phyloP scores from a whole-genome alignment of 148 eudicot species.

The Polygonum aviculare region DNA sequence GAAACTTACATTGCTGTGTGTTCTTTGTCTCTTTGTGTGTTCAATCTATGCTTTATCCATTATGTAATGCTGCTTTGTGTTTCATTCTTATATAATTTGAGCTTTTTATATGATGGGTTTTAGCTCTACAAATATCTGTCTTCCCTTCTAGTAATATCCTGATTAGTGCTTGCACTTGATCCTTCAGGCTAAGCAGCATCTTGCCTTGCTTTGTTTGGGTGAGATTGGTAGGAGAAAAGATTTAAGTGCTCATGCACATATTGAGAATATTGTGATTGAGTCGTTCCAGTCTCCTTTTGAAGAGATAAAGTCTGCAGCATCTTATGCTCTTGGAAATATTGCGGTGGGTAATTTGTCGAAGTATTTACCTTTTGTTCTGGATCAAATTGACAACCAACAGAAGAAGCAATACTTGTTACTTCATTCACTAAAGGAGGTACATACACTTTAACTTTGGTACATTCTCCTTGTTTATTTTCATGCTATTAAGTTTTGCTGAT shows the following conservation, averaged over 20 bases:
- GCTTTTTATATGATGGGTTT: background rate
- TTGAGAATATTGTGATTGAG: constrained; percentile 86
- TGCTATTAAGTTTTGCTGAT: background rate
- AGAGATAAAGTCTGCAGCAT: constrained; percentile 98
- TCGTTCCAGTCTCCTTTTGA: constrained; percentile 98
- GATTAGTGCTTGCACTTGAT: background rate
- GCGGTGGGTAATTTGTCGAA: constrained; percentile 84
- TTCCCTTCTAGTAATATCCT: background rate
- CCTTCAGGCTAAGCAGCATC: constrained; percentile 84
- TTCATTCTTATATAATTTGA: background rate
- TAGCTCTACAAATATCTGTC: too few relatives aligned
- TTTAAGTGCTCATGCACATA: constrained; percentile 79
- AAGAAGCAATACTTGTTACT: constrained; percentile 90
- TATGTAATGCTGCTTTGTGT: background rate
- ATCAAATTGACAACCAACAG: constrained; percentile 97
- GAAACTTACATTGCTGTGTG: background rate
- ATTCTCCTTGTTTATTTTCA: background rate
- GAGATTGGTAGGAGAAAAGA: constrained; percentile 97
- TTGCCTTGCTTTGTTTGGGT: constrained; percentile 90
- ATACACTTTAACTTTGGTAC: constrained; percentile 10
- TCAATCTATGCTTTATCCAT: background rate
- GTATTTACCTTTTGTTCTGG: constrained; percentile 87
- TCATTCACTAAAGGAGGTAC: constrained; percentile 95
- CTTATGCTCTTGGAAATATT: constrained; percentile 63
- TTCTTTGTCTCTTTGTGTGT: background rate